These are phyloP conservation scores for Podospora appendiculata DNA, from an alignment of 495 filamentous ascomycete genomes.

Conservation along the genomic window DNA sequence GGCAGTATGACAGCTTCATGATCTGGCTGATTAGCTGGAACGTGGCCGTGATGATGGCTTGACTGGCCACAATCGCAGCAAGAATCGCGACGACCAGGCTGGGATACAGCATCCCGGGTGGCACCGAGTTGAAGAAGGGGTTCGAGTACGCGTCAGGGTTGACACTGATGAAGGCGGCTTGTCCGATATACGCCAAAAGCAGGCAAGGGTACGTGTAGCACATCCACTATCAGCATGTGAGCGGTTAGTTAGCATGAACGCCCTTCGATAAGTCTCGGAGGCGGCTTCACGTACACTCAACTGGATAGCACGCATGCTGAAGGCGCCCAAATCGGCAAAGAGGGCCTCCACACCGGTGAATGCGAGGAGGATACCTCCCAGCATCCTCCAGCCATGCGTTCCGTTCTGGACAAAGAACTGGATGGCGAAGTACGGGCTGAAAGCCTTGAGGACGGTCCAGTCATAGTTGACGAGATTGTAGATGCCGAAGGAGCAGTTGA, in stretches of 20 bases:
- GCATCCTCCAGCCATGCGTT: slow-evolving; percentile 53
- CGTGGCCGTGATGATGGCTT: slow-evolving; percentile 69
- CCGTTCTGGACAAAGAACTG: slow-evolving; percentile 55
- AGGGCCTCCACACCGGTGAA: slow-evolving; percentile 72
- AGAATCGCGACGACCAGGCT: slow-evolving; percentile 58
- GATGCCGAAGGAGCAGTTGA: slow-evolving; percentile 61
- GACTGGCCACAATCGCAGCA: slow-evolving; percentile 67
- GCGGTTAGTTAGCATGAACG: too few relatives aligned
- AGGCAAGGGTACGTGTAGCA: slow-evolving; percentile 58
- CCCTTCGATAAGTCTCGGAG: too few relatives aligned
- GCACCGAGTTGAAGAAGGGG: slow-evolving; percentile 62
- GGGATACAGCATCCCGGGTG: slow-evolving; percentile 59
- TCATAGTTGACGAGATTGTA: slow-evolving; percentile 63
- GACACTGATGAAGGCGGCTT: slow-evolving; percentile 62
- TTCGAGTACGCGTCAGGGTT: slow-evolving; percentile 57
- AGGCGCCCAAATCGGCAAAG: slow-evolving; percentile 69
- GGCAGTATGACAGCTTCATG: slow-evolving; percentile 69
- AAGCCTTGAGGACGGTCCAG: slow-evolving; percentile 58
- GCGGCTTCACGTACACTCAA: slow-evolving; percentile 26
- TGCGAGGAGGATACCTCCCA: slow-evolving; percentile 62
- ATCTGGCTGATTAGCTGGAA: slow-evolving; percentile 63
- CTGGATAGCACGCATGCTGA: slow-evolving; percentile 53
- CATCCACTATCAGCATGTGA: slow-evolving; percentile 36
- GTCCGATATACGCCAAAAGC: slow-evolving; percentile 63
- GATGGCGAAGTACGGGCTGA: slow-evolving; percentile 58